phyloP scores from a whole-genome alignment of 768 basidiomycete genomes.

The Lactifluus volemus region DNA sequence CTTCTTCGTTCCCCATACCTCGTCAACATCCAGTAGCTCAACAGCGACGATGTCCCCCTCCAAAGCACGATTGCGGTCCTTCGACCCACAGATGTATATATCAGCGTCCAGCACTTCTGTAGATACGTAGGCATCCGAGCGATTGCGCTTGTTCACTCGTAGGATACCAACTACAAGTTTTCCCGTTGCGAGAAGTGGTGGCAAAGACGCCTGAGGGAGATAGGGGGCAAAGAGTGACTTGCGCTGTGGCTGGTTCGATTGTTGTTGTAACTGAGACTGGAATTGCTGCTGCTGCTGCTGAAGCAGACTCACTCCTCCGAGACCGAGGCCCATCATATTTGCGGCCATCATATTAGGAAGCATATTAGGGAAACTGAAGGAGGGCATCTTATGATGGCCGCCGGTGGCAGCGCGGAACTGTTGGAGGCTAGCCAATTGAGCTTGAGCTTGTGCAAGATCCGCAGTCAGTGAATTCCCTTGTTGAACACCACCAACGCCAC shows the following conservation, averaged over 20 bases:
- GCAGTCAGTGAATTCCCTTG: conserved; percentile 54
- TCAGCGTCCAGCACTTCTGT: conserved; percentile 98
- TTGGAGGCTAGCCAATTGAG: conserved; percentile 90
- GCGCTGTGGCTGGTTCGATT: conserved; percentile 85
- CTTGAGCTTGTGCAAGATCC: conserved; percentile 94
- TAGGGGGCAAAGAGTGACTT: conserved; percentile 99
- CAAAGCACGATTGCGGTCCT: conserved; percentile 95
- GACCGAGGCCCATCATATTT: conserved; percentile 87
- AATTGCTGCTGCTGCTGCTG: conserved; percentile 95
- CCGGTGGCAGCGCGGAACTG: conserved; percentile 95
- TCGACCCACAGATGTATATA: conserved; percentile 98
- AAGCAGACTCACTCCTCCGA: conserved; percentile 74
- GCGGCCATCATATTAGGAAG: conserved; percentile 95
- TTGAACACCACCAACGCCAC: conserved; percentile 59
- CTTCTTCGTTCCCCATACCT: conserved; percentile 98
- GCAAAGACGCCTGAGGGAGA: conserved; percentile 93
- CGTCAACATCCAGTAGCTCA: conserved; percentile 94
- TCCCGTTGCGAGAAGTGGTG: conserved; percentile 91
- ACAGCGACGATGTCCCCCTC: conserved; percentile 99
- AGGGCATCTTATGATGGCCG: conserved; percentile 93
- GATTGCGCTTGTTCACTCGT: conserved; percentile 96
- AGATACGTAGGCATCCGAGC: conserved; percentile 97
- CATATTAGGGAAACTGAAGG: conserved; percentile 98
- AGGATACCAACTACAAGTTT: conserved; percentile 96
- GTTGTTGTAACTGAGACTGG: conserved; percentile 92